Conservation (phyloP, 139 green algal species). For the Chlorella vulgaris region DNA sequence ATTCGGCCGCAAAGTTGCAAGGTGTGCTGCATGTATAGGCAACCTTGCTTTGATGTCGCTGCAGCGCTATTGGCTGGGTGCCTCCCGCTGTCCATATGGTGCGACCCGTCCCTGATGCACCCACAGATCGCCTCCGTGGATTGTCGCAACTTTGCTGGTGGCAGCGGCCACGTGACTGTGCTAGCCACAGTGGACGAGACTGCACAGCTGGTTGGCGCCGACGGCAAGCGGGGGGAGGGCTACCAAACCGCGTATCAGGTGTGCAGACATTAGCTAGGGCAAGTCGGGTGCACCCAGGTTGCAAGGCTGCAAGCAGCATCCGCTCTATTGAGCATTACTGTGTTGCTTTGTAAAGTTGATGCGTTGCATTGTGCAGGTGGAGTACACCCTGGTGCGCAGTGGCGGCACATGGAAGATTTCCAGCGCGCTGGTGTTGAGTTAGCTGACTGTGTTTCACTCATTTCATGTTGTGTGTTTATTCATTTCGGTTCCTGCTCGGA, state of each 20-base stretch:
- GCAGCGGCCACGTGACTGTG: slow-evolving; percentile 4
- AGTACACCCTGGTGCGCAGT: slow-evolving; percentile 7
- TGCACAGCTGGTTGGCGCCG: slow-evolving; percentile 37
- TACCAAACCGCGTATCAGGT: slow-evolving; percentile 43
- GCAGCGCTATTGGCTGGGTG: neutral
- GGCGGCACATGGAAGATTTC: neutral
- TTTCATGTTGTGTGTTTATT: no score
- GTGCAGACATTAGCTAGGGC: neutral
- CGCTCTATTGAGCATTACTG: no score
- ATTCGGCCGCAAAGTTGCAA: slow-evolving; percentile 25
- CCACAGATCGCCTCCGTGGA: neutral
- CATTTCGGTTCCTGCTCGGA: no score
- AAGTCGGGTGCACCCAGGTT: neutral
- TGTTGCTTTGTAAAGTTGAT: neutral
- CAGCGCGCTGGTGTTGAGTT: neutral
- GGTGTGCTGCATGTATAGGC: slow-evolving; percentile 8
- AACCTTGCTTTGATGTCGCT: neutral
- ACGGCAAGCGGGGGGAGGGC: slow-evolving; percentile 40
- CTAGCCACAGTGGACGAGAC: slow-evolving; percentile 42
- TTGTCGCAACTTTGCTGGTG: neutral
- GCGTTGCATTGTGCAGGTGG: slow-evolving; percentile 6
- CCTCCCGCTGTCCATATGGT: neutral
- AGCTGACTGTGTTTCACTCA: no score
- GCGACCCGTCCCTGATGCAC: neutral
- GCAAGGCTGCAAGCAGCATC: neutral